Evolutionary conservation across 768 basidiomycete species (phyloP).

Genomic region (Leccinum variicolor): DNA sequence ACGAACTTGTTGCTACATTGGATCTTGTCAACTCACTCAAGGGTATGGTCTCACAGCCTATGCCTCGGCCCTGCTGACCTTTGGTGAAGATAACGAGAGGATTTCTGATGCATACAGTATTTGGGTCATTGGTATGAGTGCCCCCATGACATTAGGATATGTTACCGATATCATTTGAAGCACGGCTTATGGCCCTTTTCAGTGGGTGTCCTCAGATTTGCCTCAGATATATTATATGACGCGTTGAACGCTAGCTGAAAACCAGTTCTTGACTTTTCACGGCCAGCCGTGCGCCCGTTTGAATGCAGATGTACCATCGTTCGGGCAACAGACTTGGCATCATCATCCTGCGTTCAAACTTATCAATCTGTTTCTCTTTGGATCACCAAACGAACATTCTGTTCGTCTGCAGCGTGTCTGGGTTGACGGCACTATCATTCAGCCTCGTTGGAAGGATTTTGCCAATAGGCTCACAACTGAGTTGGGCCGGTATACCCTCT

Average conservation of each 20-base stretch:
- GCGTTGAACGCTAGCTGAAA: constrained; percentile 2
- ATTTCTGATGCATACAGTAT: constrained; percentile 4
- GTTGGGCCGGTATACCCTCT: constrained; percentile 9
- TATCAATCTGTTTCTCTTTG: background rate
- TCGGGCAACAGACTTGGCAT: constrained; percentile 8
- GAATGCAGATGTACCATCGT: constrained; percentile 8
- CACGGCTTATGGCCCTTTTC: constrained; percentile 10
- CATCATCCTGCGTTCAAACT: background rate
- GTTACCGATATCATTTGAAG: constrained; percentile 2
- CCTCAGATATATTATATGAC: background rate
- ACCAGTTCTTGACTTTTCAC: constrained; percentile 11
- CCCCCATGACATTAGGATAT: background rate
- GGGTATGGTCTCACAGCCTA: background rate
- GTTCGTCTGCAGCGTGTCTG: constrained; percentile 12
- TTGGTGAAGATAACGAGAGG: background rate
- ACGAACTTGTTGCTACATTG: constrained; percentile 9
- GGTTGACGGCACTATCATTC: constrained; percentile 8
- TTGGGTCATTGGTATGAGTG: constrained; percentile 14
- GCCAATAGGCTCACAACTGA: constrained; percentile 5
- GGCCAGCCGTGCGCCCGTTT: constrained; percentile 12
- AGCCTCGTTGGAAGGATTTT: constrained; percentile 12
- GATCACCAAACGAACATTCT: constrained; percentile 7
- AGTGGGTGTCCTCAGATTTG: constrained; percentile 1
- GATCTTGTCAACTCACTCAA: constrained; percentile 15
- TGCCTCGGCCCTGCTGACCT: background rate